phyloP scores from a whole-genome alignment of 108 stramenopile genomes.

The Mayamaea pseudoterrestris region DNA sequence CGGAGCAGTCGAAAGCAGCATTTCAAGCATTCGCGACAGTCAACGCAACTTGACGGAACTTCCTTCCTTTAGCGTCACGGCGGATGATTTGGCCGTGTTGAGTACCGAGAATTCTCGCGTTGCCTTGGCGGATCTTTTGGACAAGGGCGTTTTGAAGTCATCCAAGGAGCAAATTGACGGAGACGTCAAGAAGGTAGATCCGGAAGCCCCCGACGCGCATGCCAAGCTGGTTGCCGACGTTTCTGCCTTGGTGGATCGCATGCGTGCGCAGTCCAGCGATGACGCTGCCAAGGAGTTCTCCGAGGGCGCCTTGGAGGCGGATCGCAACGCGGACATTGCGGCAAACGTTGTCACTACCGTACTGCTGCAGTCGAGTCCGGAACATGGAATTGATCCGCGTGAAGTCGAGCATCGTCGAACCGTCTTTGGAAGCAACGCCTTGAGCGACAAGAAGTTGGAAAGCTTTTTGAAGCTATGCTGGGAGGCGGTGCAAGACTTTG shows the following conservation, averaged over 20 bases:
- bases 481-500: slow-evolving; percentile 90
- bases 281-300: slow-evolving; percentile 19
- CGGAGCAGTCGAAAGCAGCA: slow-evolving; percentile 22
- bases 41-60: slow-evolving; percentile 7
- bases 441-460: slow-evolving; percentile 58
- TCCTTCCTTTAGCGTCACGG: slow-evolving; percentile 9
- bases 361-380: slow-evolving; percentile 48
- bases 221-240: slow-evolving; percentile 13
- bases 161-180: slow-evolving; percentile 9
- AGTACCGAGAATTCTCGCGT: slow-evolving; percentile 44
- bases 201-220: slow-evolving; percentile 26
- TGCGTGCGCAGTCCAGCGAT: slow-evolving; percentile 19
- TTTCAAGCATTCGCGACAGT: slow-evolving; percentile 24
- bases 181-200: slow-evolving; percentile 14
- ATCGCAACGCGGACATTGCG: slow-evolving; percentile 49
- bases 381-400: slow-evolving; percentile 43
- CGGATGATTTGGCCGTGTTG: slow-evolving; percentile 34
- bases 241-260: slow-evolving; percentile 24
- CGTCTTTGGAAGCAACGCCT: slow-evolving; percentile 62
- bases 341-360: slow-evolving; percentile 55
- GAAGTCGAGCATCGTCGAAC: slow-evolving; percentile 52
- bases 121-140: slow-evolving; percentile 38
- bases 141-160: slow-evolving; percentile 33
- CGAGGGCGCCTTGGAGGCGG: slow-evolving; percentile 18
- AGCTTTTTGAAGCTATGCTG: slow-evolving; percentile 72